Evolutionary conservation across 2,329 filamentous ascomycete species (phyloP), one percentile per base, ranked within the genome.

Genomic region (Hymenoscyphus albidus): DNA sequence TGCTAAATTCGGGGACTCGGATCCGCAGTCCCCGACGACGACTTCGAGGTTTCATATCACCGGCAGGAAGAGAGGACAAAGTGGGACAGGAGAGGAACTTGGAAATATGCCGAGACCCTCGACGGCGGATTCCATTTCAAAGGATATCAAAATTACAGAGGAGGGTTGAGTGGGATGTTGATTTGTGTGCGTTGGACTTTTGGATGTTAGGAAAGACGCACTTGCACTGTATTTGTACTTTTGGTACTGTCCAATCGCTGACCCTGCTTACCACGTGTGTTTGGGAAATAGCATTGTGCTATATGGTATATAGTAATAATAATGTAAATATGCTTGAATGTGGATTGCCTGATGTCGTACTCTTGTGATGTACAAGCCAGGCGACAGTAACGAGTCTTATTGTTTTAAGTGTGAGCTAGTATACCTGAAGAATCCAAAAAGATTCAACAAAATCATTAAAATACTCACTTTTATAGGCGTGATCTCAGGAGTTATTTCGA

Each of bases 41-140:
- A 78, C 77, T 78, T 78, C 85, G 76, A 76, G 82, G 61, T 91
- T 93, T 75, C 84, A 89, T 70, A 82, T 91, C 62, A 84, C 86
- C 2, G 88, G 90, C 16, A 83, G 91, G 71, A 93, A 92, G 80
- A 81, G 89, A 71, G 89, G 84, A 3, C 87, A 88, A 72, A 88
- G 85, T 71, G 88, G 88, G 12, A 87, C 87, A 71, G 88, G 88
- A 38, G 82, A 90, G 66, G 89, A 96, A 77, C 77, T 96, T 62
- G 85, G 87, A 56, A 82, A 80, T 54, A 89, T 94, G 73, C 67
- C 65, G 38, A 65, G 69, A n/a, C 69, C 71, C 6, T 65, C 32
- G 40, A 67, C 71, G 10, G 65, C 32, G 44, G 66, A 51, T 22
- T 65, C 67, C n/a, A 22, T 42, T 38, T 67, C 68, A 51, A 69